phyloP scores from a whole-genome alignment of 2,329 filamentous ascomycete species.

The Pseudogymnoascus sp. region DNA sequence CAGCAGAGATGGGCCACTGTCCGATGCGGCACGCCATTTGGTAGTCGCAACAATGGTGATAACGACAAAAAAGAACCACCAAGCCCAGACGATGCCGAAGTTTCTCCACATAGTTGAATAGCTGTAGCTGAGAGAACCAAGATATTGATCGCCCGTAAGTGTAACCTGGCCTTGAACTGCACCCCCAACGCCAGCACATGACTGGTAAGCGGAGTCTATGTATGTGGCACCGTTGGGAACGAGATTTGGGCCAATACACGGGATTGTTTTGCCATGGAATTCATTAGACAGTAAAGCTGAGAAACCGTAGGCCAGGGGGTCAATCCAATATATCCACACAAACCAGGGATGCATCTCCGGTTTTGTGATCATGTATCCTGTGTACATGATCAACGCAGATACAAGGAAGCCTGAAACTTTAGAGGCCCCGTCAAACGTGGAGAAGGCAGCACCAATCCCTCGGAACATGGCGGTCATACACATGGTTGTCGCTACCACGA shows the following conservation, averaged over 20 bases:
- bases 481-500: conserved; percentile 45
- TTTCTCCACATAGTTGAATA: conserved; percentile 51
- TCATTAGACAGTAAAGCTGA: conserved; percentile 64
- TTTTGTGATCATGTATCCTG: conserved; percentile 56
- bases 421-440: conserved; percentile 51
- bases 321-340: conserved; percentile 56
- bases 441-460: conserved; percentile 47
- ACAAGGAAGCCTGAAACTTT: conserved; percentile 48
- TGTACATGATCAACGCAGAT: conserved; percentile 51
- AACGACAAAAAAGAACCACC: conserved; percentile 52
- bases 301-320: conserved; percentile 64
- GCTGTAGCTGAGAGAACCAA: conserved; percentile 47
- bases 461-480: conserved; percentile 54
- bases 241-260: conserved; percentile 43
- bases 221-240: conserved; percentile 46
- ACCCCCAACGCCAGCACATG: conserved; percentile 53
- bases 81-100: conserved; percentile 56
- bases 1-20: neutral
- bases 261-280: conserved; percentile 52
- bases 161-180: conserved; percentile 40
- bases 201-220: conserved; percentile 34
- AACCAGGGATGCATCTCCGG: conserved; percentile 58
- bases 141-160: conserved; percentile 51
- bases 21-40: conserved; percentile 37
- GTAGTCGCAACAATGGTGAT: conserved; percentile 52